These are phyloP conservation scores for Lophium mytilinum DNA, from an alignment of 495 filamentous ascomycete genomes.

Conservation along the genomic window DNA sequence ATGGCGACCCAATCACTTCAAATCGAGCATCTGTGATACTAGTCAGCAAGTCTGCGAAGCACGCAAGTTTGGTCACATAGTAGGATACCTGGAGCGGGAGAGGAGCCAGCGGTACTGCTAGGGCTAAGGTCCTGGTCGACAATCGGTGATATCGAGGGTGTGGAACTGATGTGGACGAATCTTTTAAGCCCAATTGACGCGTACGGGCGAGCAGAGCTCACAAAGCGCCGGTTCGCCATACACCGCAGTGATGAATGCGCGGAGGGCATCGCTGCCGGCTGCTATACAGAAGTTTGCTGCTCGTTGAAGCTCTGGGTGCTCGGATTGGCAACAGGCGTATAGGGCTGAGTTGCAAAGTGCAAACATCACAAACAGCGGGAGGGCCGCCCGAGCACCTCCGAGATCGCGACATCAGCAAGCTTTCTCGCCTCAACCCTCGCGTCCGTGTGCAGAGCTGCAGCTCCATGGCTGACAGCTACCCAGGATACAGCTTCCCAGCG, in stretches of 20 bases:
- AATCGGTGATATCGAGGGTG: constrained; percentile 26
- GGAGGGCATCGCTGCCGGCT: constrained; percentile 4
- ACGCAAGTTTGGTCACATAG: background rate
- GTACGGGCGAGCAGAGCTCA: background rate
- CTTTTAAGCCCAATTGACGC: constrained; percentile 17
- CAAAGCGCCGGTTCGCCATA: background rate
- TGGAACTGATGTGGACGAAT: constrained; percentile 33
- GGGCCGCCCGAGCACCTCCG: too few relatives aligned
- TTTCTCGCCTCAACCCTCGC: too few relatives aligned
- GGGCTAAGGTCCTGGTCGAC: constrained; percentile 12
- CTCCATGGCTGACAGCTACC: background rate
- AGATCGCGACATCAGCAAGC: too few relatives aligned
- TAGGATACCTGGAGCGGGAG: constrained; percentile 20
- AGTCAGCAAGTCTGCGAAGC: background rate
- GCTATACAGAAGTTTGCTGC: background rate
- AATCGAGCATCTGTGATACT: constrained; percentile 74
- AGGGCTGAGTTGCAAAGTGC: constrained; percentile 5
- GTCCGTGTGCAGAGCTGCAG: background rate
- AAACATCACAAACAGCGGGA: constrained; percentile 2
- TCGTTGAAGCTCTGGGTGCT: background rate
- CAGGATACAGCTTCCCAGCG: background rate
- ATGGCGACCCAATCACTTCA: constrained; percentile 80
- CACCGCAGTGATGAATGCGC: constrained; percentile 4
- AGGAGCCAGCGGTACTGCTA: constrained; percentile 8
- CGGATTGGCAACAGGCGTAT: background rate